phyloP scores from a whole-genome alignment of 2,329 filamentous ascomycete genomes.

The Botrytis cinerea region DNA sequence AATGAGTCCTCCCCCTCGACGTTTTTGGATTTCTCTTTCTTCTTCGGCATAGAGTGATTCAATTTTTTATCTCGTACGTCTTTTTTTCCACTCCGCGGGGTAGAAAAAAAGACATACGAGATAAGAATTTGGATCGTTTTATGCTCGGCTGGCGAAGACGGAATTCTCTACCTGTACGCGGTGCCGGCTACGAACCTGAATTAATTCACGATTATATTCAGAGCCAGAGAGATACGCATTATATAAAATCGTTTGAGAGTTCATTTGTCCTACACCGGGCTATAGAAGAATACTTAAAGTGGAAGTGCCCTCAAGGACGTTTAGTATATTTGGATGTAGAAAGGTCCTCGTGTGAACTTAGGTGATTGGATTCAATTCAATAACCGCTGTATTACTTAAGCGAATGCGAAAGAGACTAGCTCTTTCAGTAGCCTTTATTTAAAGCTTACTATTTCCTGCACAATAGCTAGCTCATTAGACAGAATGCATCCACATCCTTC shows the following conservation, averaged over 20 bases:
- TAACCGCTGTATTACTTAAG: no score
- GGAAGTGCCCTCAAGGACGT: neutral
- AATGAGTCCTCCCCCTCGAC: neutral
- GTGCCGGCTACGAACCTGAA: neutral
- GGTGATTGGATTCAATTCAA: no score
- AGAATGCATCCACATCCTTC: no score
- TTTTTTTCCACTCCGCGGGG: neutral
- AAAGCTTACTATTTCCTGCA: no score
- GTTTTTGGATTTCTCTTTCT: neutral
- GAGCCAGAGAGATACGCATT: slow-evolving; percentile 1
- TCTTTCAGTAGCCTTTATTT: no score
- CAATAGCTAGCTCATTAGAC: no score
- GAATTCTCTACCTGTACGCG: neutral
- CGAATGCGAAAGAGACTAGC: no score
- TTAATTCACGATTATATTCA: neutral
- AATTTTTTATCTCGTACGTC: neutral
- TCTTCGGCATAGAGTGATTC: neutral
- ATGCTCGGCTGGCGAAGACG: neutral
- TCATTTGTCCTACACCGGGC: neutral
- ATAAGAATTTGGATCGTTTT: neutral
- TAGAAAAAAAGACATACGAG: neutral
- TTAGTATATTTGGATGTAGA: neutral
- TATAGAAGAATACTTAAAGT: neutral
- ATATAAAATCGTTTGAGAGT: neutral
- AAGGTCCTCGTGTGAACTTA: no score